Percentiles rank a stretch among this genome's conserved stretches.
Conservation (phyloP, 2,329 filamentous ascomycete genomes). For the Colletotrichum sp. region DNA sequence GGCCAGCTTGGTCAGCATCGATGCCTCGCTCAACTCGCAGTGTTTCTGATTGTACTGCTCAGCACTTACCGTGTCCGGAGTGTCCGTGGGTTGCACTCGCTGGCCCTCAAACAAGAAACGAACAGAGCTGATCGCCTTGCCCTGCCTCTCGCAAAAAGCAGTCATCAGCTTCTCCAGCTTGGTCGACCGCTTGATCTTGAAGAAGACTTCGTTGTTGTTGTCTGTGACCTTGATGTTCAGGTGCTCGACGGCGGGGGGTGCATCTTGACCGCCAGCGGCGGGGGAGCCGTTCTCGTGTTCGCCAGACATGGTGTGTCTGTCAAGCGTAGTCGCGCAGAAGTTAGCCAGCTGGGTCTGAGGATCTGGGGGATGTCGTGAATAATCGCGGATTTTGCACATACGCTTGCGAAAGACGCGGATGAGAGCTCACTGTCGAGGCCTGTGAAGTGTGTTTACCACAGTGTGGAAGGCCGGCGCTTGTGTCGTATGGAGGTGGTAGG, state of each 20-base stretch:
- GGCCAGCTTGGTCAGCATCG: slow-evolving; percentile 25
- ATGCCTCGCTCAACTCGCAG: neutral
- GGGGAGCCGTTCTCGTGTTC: slow-evolving; percentile 57
- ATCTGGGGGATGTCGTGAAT: neutral
- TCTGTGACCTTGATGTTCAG: slow-evolving; percentile 99
- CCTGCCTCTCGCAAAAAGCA: slow-evolving; percentile 95
- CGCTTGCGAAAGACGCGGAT: neutral
- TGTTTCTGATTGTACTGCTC: neutral
- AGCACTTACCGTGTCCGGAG: slow-evolving; percentile 83
- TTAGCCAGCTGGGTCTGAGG: neutral
- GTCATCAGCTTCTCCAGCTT: slow-evolving; percentile 98
- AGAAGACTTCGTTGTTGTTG: slow-evolving; percentile 99
- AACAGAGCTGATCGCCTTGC: slow-evolving; percentile 83
- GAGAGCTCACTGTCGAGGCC: neutral
- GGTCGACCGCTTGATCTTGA: slow-evolving; percentile 98
- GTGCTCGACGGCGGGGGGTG: slow-evolving; percentile 71
- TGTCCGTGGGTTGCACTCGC: slow-evolving; percentile 87
- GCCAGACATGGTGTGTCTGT: slow-evolving; percentile 49
- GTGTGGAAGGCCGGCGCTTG: neutral
- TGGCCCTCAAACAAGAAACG: slow-evolving; percentile 97
- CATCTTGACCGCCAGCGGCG: slow-evolving; percentile 37
- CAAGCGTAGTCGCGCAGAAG: neutral
- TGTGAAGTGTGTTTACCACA: neutral
- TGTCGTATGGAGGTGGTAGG: neutral
- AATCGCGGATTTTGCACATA: neutral